These are phyloP conservation scores for Xylaria grammica DNA, from an alignment of 495 filamentous ascomycete species.

Conservation along the genomic window DNA sequence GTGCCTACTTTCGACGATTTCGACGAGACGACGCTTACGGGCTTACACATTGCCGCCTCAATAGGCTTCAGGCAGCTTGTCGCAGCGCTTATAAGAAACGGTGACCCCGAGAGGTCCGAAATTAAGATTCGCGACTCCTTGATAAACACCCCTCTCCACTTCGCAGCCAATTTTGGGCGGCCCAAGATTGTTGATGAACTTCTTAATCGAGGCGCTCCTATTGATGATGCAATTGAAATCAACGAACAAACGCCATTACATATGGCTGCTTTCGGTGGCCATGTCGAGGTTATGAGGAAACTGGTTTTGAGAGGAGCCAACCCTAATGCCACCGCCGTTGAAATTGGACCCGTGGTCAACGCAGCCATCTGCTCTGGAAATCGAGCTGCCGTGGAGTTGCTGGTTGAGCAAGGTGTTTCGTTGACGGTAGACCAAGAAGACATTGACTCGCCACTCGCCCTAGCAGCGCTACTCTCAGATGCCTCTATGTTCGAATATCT, in stretches of 20 bases:
- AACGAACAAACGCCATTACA: constrained; percentile 38
- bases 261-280: constrained; percentile 43
- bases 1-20: constrained; percentile 30
- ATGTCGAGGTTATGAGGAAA: constrained; percentile 42
- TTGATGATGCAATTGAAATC: constrained; percentile 38
- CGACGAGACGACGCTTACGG: constrained; percentile 32
- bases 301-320: constrained; percentile 37
- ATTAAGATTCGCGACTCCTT: constrained; percentile 33
- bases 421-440: constrained; percentile 34
- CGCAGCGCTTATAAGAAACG: constrained; percentile 34
- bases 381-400: constrained; percentile 37
- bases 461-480: constrained; percentile 36
- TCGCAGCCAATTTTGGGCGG: constrained; percentile 41
- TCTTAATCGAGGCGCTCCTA: constrained; percentile 36
- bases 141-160: constrained; percentile 38
- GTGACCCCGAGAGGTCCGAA: constrained; percentile 34
- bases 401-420: constrained; percentile 37
- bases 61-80: constrained; percentile 39
- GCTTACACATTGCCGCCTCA: constrained; percentile 37
- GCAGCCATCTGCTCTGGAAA: constrained; percentile 43
- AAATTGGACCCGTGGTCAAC: constrained; percentile 41
- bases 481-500: constrained; percentile 42
- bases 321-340: constrained; percentile 35
- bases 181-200: constrained; percentile 42
- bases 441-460: constrained; percentile 32